Base-by-base conservation (phyloP, 306 rosid genomes). In the Sindora glabra region DNA sequence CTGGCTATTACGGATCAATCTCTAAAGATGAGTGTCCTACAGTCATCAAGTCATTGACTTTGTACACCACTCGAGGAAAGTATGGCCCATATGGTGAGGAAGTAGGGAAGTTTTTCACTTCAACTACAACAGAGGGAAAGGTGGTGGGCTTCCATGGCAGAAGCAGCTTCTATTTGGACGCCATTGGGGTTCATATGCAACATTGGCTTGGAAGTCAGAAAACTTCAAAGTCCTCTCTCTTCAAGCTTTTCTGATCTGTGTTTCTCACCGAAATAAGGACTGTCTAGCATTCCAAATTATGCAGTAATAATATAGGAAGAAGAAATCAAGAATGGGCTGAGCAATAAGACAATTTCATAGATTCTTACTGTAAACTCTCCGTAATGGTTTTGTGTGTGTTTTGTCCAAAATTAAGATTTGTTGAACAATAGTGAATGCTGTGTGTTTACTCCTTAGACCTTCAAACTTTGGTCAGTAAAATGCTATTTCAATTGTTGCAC, bases 161-260 rank as follows among this genome's bases (percentile, higher is more conserved):
- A 67, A 82, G 88, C 79, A 83, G 96, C 84, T 59, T 74, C 73
- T 91, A 83, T 70, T 78, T 91, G 85, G 92, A 91, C 61, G 95
- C 98, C 64, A 79, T 88, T 23, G 98, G 98, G 37, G 79, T 85
- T 64, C 98, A 91, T 52, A 91, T 87, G 97, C 96, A 91, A 32
- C 96, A 91, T 33, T 91, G 98, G 98, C 79, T 88, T 0, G 98
- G 95, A 64, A 88, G 64, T 68, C 95, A 85, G 67, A 83, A 65
- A 64, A 19, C 68, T 56, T 52, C 78, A 34, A 85, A 62, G 72
- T 42, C 84, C 8, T 83, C 86, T 36, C 53, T 79, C 64, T 91
- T 87, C 81, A 91, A 70, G 75, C 45, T 54, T 56, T 91, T 84
- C 75, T 83, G 72, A 81, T n/a, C n/a, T n/a, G n/a, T n/a, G n/a